Percentiles rank a stretch among this genome's conserved stretches.
Evolutionary conservation across 2,329 filamentous ascomycete genomes (phyloP).

Genomic region (Xylariaceae sp.): DNA sequence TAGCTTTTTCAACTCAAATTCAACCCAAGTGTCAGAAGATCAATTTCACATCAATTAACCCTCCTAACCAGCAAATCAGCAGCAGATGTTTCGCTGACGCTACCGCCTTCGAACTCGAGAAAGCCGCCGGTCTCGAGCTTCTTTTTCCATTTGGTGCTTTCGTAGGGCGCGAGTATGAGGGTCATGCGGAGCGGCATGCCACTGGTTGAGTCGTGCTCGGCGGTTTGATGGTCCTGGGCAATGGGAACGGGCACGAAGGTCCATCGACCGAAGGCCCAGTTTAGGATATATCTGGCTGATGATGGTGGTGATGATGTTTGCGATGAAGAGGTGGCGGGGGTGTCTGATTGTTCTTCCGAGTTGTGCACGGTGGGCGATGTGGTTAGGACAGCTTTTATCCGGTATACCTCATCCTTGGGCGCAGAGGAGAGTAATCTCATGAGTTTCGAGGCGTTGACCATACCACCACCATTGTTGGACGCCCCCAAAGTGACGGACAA

Average conservation of each 20-base stretch:
- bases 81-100: too few relatives aligned
- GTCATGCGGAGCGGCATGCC: conserved; percentile 65
- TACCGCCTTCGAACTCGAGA: conserved; percentile 45
- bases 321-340: conserved; percentile 27
- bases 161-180: conserved; percentile 67
- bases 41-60: conserved; percentile 32
- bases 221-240: conserved; percentile 43
- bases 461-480: conserved; percentile 37
- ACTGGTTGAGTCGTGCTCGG: conserved; percentile 52
- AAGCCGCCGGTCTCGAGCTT: conserved; percentile 58
- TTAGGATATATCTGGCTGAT: conserved; percentile 91
- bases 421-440: conserved; percentile 65
- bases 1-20: too few relatives aligned
- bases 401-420: conserved; percentile 90
- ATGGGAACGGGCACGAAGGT: too few relatives aligned
- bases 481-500: conserved; percentile 76
- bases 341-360: conserved; percentile 44
- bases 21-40: too few relatives aligned
- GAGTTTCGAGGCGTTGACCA: conserved; percentile 58
- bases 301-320: conserved; percentile 22
- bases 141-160: conserved; percentile 75
- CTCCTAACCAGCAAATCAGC: conserved; percentile 50
- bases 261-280: conserved; percentile 98
- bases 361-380: conserved; percentile 42
- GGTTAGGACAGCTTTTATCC: conserved; percentile 73